Percentiles rank a stretch among this genome's conserved stretches.
Conservation (phyloP, 2,329 filamentous ascomycete genomes). For the Neopestalotiopsis sp. region DNA sequence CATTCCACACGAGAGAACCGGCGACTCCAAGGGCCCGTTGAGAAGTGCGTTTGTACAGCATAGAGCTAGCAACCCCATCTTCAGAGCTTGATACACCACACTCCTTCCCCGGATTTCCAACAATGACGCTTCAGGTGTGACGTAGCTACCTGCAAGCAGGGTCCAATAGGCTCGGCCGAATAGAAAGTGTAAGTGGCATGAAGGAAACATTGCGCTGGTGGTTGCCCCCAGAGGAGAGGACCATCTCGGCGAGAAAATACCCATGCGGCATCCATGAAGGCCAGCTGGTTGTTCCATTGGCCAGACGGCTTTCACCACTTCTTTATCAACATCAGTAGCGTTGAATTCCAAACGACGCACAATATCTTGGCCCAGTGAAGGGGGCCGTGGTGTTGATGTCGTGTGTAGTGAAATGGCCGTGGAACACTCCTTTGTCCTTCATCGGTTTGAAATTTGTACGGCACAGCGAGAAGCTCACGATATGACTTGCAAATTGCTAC, state of each 20-base stretch:
- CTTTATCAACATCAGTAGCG: neutral
- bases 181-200: neutral
- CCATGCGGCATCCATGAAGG: neutral
- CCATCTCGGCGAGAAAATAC: neutral
- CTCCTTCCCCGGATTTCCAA: neutral
- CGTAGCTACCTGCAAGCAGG: conserved; percentile 5
- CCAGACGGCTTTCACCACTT: neutral
- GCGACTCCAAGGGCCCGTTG: neutral
- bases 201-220: neutral
- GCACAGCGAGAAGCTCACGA: neutral
- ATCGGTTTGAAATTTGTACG: neutral
- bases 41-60: neutral
- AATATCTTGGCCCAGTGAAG: neutral
- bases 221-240: neutral
- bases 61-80: neutral
- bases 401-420: neutral
- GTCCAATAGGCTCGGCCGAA: conserved; percentile 4
- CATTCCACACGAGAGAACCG: neutral
- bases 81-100: neutral
- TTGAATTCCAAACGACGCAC: neutral
- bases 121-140: neutral
- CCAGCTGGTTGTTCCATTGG: neutral
- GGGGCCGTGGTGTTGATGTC: neutral
- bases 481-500: neutral
- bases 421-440: neutral